A percentile compares a stretch with the other conserved stretches of the same genome.
Conservation (phyloP, 371 early-diverging fungal species). For the Actinomortierella wolfii region DNA sequence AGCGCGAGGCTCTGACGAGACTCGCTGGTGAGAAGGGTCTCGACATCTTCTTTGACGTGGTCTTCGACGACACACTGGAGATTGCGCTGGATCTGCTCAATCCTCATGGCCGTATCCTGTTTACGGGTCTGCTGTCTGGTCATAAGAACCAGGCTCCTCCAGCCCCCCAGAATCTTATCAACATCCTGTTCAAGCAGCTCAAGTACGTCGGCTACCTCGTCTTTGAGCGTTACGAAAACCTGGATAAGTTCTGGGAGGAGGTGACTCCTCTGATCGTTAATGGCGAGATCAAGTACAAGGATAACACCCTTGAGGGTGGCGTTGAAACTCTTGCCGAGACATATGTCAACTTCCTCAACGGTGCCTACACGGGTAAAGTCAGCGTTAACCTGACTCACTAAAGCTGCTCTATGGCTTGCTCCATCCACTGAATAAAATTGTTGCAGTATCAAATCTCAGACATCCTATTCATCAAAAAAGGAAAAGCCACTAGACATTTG, state of each 20-base stretch:
- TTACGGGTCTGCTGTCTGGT: constrained; percentile 63
- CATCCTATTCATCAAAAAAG: too few relatives aligned
- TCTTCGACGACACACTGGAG: constrained; percentile 70
- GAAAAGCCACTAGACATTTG: too few relatives aligned
- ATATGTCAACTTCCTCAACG: constrained; percentile 71
- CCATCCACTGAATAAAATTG: too few relatives aligned
- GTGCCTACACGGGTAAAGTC: constrained; percentile 82
- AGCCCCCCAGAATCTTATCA: constrained; percentile 51
- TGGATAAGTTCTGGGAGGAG: constrained; percentile 50
- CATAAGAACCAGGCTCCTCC: constrained; percentile 54
- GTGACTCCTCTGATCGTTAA: constrained; percentile 49
- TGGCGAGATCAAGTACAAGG: constrained; percentile 58
- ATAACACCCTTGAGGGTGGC: constrained; percentile 63
- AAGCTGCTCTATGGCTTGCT: too few relatives aligned
- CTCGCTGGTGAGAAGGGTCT: constrained; percentile 54
- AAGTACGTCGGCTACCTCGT: constrained; percentile 62
- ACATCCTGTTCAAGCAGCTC: constrained; percentile 55
- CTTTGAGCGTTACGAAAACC: constrained; percentile 43
- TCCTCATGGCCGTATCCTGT: constrained; percentile 54
- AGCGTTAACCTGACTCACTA: constrained; percentile 76
- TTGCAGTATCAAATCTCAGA: too few relatives aligned
- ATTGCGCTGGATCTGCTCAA: constrained; percentile 56
- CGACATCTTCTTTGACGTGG: constrained; percentile 71
- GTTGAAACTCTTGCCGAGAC: constrained; percentile 77
- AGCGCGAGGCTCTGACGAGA: constrained; percentile 36